Evolutionary conservation across 345 rosid genomes (phyloP), one percentile per base, ranked within the genome.

Genomic region (Aurinia saxatilis): DNA sequence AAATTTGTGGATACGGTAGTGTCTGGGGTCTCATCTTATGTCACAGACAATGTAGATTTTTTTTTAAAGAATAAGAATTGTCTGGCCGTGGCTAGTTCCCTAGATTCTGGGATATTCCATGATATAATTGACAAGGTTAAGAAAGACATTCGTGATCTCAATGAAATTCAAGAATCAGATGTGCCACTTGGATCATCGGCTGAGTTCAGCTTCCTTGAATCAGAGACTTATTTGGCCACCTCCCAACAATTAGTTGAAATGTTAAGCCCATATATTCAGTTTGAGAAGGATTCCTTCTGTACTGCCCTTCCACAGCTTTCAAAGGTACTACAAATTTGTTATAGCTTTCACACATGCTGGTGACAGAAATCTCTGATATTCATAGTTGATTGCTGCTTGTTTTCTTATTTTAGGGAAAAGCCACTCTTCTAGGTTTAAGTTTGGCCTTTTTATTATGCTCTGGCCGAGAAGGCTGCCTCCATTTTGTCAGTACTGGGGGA

Each of bases 401-500:
- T 71, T 75, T 75, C 75, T 50, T 59, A 72, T 65, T 67, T 67
- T 91, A 92, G 98, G 85, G 77, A 67, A 72, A 80, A 54, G 74
- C 77, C 72, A 74, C 73, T 82, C 82, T 85, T 69, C 61, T 87
- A 71, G 84, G 93, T 64, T 70, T 89, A 79, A 78, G 91, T 44
- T 44, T 85, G 72, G 80, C 93, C 40, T 78, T 82, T 75, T 71
- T 92, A 34, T 70, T 92, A 78, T 92, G 97, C 82, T 85, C 91
- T 78, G 75, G 88, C 72, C 75, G 75, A 75, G 97, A 92, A 65
- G 83, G 96, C 79, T 92, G 98, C 86, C 89, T 85, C 80, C 95
- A 87, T 44, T 92, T 87, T 66, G 96, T 92, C 69, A 73, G 62
- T 76, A 68, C 79, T 44, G 90, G 96, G 74, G 95, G 95, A 58